phyloP scores from a whole-genome alignment of 495 filamentous ascomycete species.

The Neurospora pannonica region DNA sequence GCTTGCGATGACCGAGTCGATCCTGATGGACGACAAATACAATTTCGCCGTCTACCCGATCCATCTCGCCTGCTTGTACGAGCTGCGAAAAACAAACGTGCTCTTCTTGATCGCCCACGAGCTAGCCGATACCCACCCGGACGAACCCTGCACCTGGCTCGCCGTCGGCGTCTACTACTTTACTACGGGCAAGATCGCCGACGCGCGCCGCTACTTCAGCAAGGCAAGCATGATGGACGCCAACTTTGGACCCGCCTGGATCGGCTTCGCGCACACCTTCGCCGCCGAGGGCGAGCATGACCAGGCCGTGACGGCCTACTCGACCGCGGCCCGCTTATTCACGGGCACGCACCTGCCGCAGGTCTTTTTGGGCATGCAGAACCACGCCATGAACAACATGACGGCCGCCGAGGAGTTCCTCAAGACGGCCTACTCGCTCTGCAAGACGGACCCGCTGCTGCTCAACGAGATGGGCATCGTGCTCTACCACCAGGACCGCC shows the following conservation, averaged over 20 bases:
- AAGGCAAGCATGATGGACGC: slow-evolving; percentile 96
- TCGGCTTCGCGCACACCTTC: slow-evolving; percentile 98
- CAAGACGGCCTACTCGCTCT: slow-evolving; percentile 69
- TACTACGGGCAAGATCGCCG: slow-evolving; percentile 75
- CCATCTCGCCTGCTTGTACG: slow-evolving; percentile 86
- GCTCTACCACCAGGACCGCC: slow-evolving; percentile 79
- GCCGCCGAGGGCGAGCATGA: slow-evolving; percentile 99
- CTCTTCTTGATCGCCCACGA: slow-evolving; percentile 93
- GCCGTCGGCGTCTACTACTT: slow-evolving; percentile 96
- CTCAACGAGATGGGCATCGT: slow-evolving; percentile 95
- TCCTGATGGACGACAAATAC: slow-evolving; percentile 74
- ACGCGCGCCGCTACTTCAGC: slow-evolving; percentile 90
- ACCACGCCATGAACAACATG: slow-evolving; percentile 91
- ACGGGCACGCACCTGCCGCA: slow-evolving; percentile 95
- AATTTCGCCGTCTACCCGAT: slow-evolving; percentile 83
- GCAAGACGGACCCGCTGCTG: slow-evolving; percentile 74
- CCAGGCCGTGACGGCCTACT: slow-evolving; percentile 96
- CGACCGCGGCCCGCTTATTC: slow-evolving; percentile 88
- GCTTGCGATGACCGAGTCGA: slow-evolving; percentile 69
- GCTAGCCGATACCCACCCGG: slow-evolving; percentile 82
- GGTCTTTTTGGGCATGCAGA: slow-evolving; percentile 97
- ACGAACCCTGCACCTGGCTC: slow-evolving; percentile 83
- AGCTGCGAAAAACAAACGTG: slow-evolving; percentile 74
- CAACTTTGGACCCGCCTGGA: slow-evolving; percentile 97
- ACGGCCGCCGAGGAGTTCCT: slow-evolving; percentile 92